Evolutionary conservation across 1,284 basidiomycete genomes (phyloP), one percentile per base, ranked within the genome.

Genomic region (Cutaneotrichosporon daszewskae): DNA sequence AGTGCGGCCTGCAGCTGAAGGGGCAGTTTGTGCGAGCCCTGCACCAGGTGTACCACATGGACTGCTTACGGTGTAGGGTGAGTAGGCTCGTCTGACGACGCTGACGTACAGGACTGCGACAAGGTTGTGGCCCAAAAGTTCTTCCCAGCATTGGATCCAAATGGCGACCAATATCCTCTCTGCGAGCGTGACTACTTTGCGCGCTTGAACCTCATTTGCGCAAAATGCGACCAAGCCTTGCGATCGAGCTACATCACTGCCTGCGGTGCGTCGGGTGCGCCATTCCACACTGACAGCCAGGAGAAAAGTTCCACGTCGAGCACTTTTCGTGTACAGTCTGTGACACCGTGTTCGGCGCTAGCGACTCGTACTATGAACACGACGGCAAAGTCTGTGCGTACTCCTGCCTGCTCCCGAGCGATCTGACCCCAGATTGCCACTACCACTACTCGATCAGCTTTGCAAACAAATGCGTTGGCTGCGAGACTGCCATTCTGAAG

Each of bases 341-440:
- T 72, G 79, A 91, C 26, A 92, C 87, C 18, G 80, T 96, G 20
- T 98, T 99, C 67, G 95, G 95, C 8, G 90, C 94, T 5, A 88
- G 94, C 65, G 95, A 98, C 72, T 95, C 89, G 47, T 99, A 98
- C 74, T 99, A 99, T 68, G 94, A 99, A 72, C 95, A 98, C 66
- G 87, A 89, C 53, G 85, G 85, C 16, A 83, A 90, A 64, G 95
- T 98, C 33, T 98, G 69, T 71, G 51, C 55, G 69, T 69, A 32
- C 13, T 10, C 5, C 2, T 27, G 14, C 10, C 20, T 26, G 22
- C 18, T 5, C 16, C 16, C 34, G 37, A 44, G 12, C 42, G 29
- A 8, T n/a, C 22, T 26, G 4, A 40, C 18, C 16, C 10, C 40
- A 73, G 71, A 86, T 68, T 95, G 91, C 64, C 91, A 95, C 72